These are phyloP conservation scores for Jamesozyma hellenica DNA, from an alignment of 805 yeast species.

Conservation along the genomic window DNA sequence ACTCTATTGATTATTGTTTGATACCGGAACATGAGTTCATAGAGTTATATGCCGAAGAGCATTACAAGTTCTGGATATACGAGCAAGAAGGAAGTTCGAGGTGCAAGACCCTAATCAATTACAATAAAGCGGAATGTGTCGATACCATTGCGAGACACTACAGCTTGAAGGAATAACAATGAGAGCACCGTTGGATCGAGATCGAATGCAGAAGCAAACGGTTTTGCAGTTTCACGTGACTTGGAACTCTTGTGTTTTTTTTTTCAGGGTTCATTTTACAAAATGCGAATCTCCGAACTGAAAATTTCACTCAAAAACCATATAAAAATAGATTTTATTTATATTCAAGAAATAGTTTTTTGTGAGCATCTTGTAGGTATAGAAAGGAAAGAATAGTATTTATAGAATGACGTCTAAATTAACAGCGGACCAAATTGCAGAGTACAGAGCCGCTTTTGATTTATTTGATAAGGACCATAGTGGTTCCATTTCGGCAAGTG, in stretches of 20 bases:
- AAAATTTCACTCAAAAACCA: no score
- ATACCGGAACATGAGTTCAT: constrained; percentile 42
- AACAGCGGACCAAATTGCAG: constrained; percentile 89
- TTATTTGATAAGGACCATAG: constrained; percentile 92
- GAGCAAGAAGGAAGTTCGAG: constrained; percentile 27
- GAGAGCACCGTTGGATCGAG: neutral
- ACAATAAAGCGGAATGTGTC: constrained; percentile 14
- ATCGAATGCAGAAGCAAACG: no score
- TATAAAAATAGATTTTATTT: no score
- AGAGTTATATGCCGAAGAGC: constrained; percentile 36
- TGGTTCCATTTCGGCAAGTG: constrained; percentile 91
- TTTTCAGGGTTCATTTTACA: no score
- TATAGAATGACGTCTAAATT: constrained; percentile 27
- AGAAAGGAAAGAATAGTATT: no score
- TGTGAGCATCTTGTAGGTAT: no score
- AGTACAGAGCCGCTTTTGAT: constrained; percentile 93
- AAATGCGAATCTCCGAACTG: no score
- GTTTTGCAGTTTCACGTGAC: no score
- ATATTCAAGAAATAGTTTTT: no score
- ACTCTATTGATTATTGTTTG: constrained; percentile 31
- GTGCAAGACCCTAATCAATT: constrained; percentile 25
- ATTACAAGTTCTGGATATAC: constrained; percentile 42
- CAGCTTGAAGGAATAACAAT: neutral
- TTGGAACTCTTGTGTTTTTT: no score
- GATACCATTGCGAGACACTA: neutral